phyloP scores from a whole-genome alignment of 2,329 filamentous ascomycete species.

The Xylariaceae sp. region DNA sequence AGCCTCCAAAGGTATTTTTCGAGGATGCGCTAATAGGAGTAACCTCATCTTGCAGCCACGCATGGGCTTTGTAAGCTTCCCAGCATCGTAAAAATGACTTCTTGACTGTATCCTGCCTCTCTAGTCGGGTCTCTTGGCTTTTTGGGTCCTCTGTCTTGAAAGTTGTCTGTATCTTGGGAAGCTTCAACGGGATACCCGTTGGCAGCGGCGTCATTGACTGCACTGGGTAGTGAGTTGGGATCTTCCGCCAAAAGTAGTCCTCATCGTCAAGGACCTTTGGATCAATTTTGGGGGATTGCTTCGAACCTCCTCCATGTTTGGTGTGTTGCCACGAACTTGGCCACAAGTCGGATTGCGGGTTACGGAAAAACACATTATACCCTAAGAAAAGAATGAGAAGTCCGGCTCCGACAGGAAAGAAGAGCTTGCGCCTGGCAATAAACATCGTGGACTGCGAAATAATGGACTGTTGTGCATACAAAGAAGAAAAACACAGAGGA shows the following conservation, averaged over 20 bases:
- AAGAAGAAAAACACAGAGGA: too few species aligned
- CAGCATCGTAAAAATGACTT: conserved; percentile 32
- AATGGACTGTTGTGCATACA: too few species aligned
- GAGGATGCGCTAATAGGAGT: conserved; percentile 43
- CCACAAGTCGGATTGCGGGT: too few species aligned
- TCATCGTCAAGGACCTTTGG: conserved; percentile 26
- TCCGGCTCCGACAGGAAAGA: too few species aligned
- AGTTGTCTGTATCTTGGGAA: conserved; percentile 29
- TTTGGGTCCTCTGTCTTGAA: conserved; percentile 21
- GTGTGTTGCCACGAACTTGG: too few species aligned
- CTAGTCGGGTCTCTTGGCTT: conserved; percentile 15
- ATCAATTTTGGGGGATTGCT: too few species aligned
- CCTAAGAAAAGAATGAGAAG: too few species aligned
- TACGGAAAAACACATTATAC: too few species aligned
- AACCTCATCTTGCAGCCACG: conserved; percentile 48
- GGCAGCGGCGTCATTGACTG: conserved; percentile 26
- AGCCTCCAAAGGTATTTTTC: conserved; percentile 46
- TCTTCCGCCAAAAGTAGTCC: conserved; percentile 32
- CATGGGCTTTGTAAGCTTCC: conserved; percentile 45
- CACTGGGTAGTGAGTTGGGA: conserved; percentile 30
- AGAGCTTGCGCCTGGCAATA: too few species aligned
- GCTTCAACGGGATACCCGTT: conserved; percentile 20
- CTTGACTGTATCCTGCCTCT: conserved; percentile 27
- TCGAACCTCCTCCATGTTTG: too few species aligned
- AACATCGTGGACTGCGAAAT: too few species aligned